Base-by-base conservation (phyloP, 148 eudicot species). In the Pouteria glomerata region DNA sequence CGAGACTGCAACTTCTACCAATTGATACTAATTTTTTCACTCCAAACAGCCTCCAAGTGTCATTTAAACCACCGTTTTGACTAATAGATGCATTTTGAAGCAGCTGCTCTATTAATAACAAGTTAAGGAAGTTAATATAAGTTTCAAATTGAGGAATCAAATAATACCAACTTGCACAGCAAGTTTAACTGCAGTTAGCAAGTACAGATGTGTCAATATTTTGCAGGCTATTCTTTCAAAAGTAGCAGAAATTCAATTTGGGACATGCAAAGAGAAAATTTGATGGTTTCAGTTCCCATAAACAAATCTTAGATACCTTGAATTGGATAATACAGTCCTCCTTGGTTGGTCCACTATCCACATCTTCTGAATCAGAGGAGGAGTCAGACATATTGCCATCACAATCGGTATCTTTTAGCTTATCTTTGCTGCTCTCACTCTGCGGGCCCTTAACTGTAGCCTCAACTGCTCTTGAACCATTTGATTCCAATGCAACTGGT, bases 341-440 rank as follows among this genome's bases (percentile, higher is more conserved):
- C 82, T 85, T 96, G 53, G 94, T 84, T 57, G 99, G 99, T 73
- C 90, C 87, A 57, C 78, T 82, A 50, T 87, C 96, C 73, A 79
- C 93, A 77, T 92, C 97, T 68, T 96, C 99, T 10, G 99, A 96
- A 78, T 92, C 99, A 26, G 99, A 90, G 39, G 99, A 92, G 61
- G 84, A 85, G 73, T 96, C 92, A 35, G 99, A 96, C 50, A 87
- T 51, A 77, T 86, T 84, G 74, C 83, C 91, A 82, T 84, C 89
- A 50, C 74, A 84, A 48, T 84, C 84, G 52, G 74, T 75, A 68
- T 89, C 93, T 75, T 85, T 89, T n/a, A 76, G 73, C 83, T 85
- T 91, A n/a, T 89, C 98, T 80, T 86, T 89, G 80, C 77, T 82
- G 61, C 78, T 84, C 76, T 89, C 97, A 75, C 71, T 84, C 79